A percentile compares a stretch with the other conserved stretches of the same genome.
Conservation (phyloP, 176 grass and related monocot species). For the Eleusine indica region DNA sequence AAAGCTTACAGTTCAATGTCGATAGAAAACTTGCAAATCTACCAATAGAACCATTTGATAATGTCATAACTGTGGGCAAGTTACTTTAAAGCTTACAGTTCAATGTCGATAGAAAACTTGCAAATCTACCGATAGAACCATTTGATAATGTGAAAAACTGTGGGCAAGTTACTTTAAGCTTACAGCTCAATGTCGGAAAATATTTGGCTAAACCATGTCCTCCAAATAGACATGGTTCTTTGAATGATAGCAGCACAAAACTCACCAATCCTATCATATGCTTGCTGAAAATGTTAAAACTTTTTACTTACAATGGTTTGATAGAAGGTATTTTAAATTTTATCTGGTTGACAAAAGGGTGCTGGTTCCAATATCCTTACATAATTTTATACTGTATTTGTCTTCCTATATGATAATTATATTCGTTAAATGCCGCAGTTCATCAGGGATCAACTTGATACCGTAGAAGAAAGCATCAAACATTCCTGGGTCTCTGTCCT, state of each 20-base stretch:
- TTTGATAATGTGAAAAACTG: background rate
- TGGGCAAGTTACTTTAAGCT: background rate
- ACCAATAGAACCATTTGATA: background rate
- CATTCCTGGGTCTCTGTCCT: conserved; percentile 61
- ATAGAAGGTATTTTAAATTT: background rate
- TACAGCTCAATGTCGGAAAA: background rate
- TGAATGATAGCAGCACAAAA: background rate
- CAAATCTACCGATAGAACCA: background rate
- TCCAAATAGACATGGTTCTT: conserved; percentile 2
- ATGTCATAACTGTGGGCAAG: too few species aligned
- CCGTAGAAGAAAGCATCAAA: conserved; percentile 80
- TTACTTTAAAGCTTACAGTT: background rate
- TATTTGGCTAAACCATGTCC: background rate
- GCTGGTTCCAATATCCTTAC: background rate
- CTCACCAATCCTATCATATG: background rate
- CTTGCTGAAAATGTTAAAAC: background rate
- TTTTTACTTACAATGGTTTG: background rate
- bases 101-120: background rate
- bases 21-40: background rate
- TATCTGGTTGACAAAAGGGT: background rate
- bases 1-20: too few species aligned
- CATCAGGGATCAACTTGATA: conserved; percentile 83
- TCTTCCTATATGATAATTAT: conserved; percentile 37
- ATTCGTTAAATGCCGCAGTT: conserved; percentile 58
- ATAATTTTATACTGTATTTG: background rate